phyloP scores from a whole-genome alignment of 2,329 filamentous ascomycete species.

The Phialemonium atrogriseum region DNA sequence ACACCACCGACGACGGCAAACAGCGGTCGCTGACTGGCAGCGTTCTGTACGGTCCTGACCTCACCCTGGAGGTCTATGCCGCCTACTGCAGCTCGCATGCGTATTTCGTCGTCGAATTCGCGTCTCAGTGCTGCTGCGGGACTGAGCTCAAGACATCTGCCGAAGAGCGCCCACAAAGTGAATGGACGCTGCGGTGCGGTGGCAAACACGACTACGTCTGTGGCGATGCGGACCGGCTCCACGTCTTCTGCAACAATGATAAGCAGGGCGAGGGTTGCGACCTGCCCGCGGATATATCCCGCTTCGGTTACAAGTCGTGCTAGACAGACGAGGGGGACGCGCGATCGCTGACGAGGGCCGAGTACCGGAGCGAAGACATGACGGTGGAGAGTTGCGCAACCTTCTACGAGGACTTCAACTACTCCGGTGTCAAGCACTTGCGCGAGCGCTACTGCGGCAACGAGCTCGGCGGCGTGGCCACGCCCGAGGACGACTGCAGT shows the following conservation, averaged over 20 bases:
- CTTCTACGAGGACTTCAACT: constrained; percentile 8
- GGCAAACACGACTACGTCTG: constrained; percentile 17
- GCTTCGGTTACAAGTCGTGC: constrained; percentile 9
- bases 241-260: constrained; percentile 8
- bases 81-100: constrained; percentile 20
- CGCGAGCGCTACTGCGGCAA: constrained; percentile 13
- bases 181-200: constrained; percentile 14
- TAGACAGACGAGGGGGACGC: constrained; percentile 7
- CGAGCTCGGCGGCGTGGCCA: constrained; percentile 3
- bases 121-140: constrained; percentile 25
- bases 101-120: constrained; percentile 29
- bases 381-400: constrained; percentile 11
- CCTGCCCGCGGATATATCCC: background rate
- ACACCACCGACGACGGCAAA: constrained; percentile 6
- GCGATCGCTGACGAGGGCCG: constrained; percentile 6
- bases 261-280: constrained; percentile 5
- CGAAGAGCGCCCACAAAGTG: constrained; percentile 8
- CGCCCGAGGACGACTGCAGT: constrained; percentile 8
- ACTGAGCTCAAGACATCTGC: constrained; percentile 7
- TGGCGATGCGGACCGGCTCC: constrained; percentile 14
- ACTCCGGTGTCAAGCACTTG: constrained; percentile 11
- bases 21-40: constrained; percentile 8
- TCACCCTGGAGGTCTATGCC: constrained; percentile 30
- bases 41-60: constrained; percentile 13
- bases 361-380: constrained; percentile 35